phyloP scores from a whole-genome alignment of 768 basidiomycete species.

The Tephrocybe rancida region DNA sequence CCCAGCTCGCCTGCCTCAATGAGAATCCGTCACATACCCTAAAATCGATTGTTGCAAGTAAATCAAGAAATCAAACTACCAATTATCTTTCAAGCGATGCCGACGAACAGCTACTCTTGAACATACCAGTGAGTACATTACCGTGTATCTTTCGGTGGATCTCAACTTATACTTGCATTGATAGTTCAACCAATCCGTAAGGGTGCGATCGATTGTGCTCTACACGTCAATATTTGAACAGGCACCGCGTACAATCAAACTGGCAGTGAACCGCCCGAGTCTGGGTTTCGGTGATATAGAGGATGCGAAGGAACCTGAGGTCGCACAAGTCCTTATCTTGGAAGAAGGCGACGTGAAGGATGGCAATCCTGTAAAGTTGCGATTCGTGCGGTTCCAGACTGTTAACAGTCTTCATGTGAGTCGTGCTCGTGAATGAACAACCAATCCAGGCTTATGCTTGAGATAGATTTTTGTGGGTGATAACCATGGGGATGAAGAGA shows the following conservation, averaged over 20 bases:
- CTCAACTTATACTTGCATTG: too few species aligned
- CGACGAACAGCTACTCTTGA: constrained; percentile 74
- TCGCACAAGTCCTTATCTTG: constrained; percentile 61
- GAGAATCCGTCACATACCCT: constrained; percentile 55
- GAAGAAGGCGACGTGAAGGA: constrained; percentile 46
- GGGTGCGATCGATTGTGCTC: constrained; percentile 61
- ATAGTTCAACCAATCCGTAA: constrained; percentile 73
- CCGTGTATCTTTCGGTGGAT: background rate
- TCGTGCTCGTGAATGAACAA: constrained; percentile 7
- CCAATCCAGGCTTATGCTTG: background rate
- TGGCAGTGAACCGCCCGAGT: constrained; percentile 60
- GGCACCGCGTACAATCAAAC: constrained; percentile 63
- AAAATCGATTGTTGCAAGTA: constrained; percentile 48
- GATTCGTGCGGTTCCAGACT: constrained; percentile 70
- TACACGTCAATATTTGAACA: constrained; percentile 37
- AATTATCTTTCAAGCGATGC: constrained; percentile 66
- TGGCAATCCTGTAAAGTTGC: constrained; percentile 52
- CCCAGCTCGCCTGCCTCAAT: constrained; percentile 72
- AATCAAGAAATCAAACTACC: constrained; percentile 42
- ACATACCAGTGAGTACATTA: constrained; percentile 53
- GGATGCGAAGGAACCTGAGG: constrained; percentile 46
- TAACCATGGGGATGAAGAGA: constrained; percentile 65
- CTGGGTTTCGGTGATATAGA: constrained; percentile 72
- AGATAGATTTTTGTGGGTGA: constrained; percentile 67
- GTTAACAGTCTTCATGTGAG: constrained; percentile 70